Percentiles rank a stretch among this genome's conserved stretches.
These are phyloP conservation scores for Bremia lactucae DNA, from an alignment of 352 stramenopile species.

Conservation along the genomic window DNA sequence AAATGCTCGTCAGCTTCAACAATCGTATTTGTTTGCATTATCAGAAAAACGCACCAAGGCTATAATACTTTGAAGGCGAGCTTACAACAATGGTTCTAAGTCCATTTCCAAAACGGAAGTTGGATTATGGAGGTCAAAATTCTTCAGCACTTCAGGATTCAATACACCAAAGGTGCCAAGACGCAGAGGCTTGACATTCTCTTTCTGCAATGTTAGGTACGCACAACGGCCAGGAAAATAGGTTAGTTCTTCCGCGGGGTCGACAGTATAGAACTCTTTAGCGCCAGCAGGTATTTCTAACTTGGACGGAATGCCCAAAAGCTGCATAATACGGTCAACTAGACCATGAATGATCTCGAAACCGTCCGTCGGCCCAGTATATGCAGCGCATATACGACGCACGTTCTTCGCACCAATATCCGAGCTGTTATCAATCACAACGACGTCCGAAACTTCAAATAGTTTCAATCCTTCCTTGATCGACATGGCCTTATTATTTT, in stretches of 20 bases:
- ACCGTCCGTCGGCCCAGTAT: slow-evolving; percentile 93
- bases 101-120: slow-evolving; percentile 96
- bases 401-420: slow-evolving; percentile 95
- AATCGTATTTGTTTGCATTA: no score
- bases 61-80: slow-evolving; percentile 7
- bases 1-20: no score
- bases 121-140: slow-evolving; percentile 97
- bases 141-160: slow-evolving; percentile 94
- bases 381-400: slow-evolving; percentile 91
- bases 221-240: slow-evolving; percentile 97
- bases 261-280: slow-evolving; percentile 72
- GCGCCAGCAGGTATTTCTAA: slow-evolving; percentile 53
- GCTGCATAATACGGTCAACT: slow-evolving; percentile 97
- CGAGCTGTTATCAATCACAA: slow-evolving; percentile 88
- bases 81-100: slow-evolving; percentile 93
- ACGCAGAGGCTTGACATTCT: slow-evolving; percentile 47
- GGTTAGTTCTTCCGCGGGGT: slow-evolving; percentile 43
- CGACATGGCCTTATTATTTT: slow-evolving; percentile 96
- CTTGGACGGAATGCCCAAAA: slow-evolving; percentile 87
- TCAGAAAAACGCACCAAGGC: no score
- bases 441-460: slow-evolving; percentile 99
- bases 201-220: slow-evolving; percentile 87
- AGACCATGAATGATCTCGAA: slow-evolving; percentile 99
- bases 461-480: slow-evolving; percentile 97
- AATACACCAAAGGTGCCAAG: slow-evolving; percentile 97